Percentiles rank a stretch among this genome's conserved stretches.
These are phyloP conservation scores for Linaria vulgaris DNA, from an alignment of 257 asterid genomes.

Conservation along the genomic window DNA sequence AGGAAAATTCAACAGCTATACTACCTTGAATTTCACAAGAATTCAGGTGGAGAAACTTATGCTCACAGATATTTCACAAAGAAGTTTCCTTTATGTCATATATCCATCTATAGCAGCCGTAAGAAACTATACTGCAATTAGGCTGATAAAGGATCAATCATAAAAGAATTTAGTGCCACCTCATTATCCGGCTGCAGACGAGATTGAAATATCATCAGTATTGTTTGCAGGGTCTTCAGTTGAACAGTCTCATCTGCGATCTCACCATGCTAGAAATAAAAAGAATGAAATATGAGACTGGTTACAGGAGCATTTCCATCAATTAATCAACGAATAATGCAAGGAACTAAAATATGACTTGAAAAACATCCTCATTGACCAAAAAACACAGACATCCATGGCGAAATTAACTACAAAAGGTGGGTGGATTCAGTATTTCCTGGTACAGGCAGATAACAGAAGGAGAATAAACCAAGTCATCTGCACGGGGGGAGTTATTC, in stretches of 20 bases:
- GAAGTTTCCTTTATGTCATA: slow-evolving; percentile 12
- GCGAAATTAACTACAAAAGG: not conserved
- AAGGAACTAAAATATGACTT: too few relatives aligned
- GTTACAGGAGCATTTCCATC: slow-evolving; percentile 11
- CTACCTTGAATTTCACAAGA: slow-evolving; percentile 9
- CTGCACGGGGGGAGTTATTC: not conserved
- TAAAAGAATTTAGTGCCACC: slow-evolving; percentile 44
- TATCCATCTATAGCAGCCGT: slow-evolving; percentile 26
- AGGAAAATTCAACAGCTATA: slow-evolving; percentile 9
- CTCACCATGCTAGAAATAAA: slow-evolving; percentile 76
- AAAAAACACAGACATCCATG: not conserved
- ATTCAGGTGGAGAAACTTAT: slow-evolving; percentile 9
- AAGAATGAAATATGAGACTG: slow-evolving; percentile 17
- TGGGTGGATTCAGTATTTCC: not conserved
- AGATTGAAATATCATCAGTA: slow-evolving; percentile 87
- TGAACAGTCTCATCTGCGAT: slow-evolving; percentile 94
- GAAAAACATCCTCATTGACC: slow-evolving; percentile 14
- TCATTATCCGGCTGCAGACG: slow-evolving; percentile 87
- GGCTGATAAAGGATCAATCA: slow-evolving; percentile 20
- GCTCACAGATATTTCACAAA: slow-evolving; percentile 2
- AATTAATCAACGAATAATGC: slow-evolving; percentile 7
- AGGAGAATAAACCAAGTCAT: not conserved
- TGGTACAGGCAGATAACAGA: not conserved
- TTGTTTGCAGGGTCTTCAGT: slow-evolving; percentile 90
- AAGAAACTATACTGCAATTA: slow-evolving; percentile 6